A percentile compares a stretch with the other conserved stretches of the same genome.
These are phyloP conservation scores for Ustilago vetiveriae DNA, from an alignment of 1,284 basidiomycete genomes.

Conservation along the genomic window DNA sequence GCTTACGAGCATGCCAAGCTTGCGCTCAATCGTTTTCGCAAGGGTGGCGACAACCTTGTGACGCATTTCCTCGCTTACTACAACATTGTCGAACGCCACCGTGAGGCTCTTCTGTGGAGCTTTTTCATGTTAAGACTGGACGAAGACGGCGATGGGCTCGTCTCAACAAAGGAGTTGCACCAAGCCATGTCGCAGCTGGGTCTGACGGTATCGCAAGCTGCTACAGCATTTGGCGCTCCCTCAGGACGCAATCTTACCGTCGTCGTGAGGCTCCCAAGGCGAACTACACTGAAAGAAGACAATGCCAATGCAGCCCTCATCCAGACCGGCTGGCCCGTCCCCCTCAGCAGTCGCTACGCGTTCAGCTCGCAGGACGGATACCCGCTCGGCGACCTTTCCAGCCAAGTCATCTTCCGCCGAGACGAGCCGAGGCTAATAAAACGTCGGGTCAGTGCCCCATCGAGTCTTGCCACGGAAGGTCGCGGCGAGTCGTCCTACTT, in stretches of 20 bases:
- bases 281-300: constrained; percentile 16
- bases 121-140: constrained; percentile 52
- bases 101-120: constrained; percentile 59
- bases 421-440: background rate
- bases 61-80: constrained; percentile 46
- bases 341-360: constrained; percentile 28
- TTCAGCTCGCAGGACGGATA: constrained; percentile 43
- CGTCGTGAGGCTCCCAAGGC: constrained; percentile 18
- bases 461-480: background rate
- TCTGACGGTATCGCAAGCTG: constrained; percentile 11
- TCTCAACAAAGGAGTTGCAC: constrained; percentile 12
- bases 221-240: background rate
- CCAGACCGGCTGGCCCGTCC: constrained; percentile 36
- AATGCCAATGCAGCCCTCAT: constrained; percentile 24
- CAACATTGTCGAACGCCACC: constrained; percentile 53
- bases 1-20: constrained; percentile 30
- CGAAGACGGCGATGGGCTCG: constrained; percentile 25
- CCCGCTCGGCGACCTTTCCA: constrained; percentile 18
- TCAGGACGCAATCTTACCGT: constrained; percentile 13
- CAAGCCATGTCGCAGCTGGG: constrained; percentile 24
- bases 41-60: constrained; percentile 33
- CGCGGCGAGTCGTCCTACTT: constrained; percentile 14
- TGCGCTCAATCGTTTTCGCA: constrained; percentile 38
- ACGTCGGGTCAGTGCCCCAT: background rate
- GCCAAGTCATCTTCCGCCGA: constrained; percentile 17